These are phyloP conservation scores for Aschersonia sp. DNA, from an alignment of 2,329 filamentous ascomycete species.

Conservation along the genomic window DNA sequence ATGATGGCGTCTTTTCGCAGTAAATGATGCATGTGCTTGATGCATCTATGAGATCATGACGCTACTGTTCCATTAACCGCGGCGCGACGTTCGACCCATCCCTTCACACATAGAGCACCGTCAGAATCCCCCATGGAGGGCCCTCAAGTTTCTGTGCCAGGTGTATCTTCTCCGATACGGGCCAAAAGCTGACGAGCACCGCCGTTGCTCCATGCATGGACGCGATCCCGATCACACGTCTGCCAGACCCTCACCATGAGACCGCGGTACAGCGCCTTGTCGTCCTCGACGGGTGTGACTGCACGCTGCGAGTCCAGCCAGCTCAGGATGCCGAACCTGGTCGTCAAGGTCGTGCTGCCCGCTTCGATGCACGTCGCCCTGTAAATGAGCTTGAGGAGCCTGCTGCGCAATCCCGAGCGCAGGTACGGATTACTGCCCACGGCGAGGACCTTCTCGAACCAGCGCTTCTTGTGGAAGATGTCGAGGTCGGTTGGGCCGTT, in stretches of 20 bases:
- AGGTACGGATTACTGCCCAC: slow-evolving; percentile 55
- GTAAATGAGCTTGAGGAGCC: slow-evolving; percentile 47
- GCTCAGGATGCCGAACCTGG: slow-evolving; percentile 56
- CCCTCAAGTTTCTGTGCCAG: no score
- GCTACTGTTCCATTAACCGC: no score
- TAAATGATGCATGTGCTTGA: no score
- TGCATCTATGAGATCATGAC: no score
- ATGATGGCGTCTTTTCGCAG: no score
- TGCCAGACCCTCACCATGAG: slow-evolving; percentile 46
- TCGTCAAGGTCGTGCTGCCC: slow-evolving; percentile 69
- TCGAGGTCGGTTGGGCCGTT: slow-evolving; percentile 43
- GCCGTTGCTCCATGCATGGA: slow-evolving; percentile 50
- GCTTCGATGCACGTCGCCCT: slow-evolving; percentile 52
- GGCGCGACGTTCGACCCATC: no score
- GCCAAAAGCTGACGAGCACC: slow-evolving; percentile 18
- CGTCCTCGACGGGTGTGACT: slow-evolving; percentile 23
- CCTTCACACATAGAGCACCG: no score
- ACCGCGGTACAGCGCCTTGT: slow-evolving; percentile 33
- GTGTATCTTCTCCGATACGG: background rate
- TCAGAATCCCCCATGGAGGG: no score
- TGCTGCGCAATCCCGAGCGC: slow-evolving; percentile 41
- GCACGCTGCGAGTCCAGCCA: slow-evolving; percentile 56
- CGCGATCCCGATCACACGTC: slow-evolving; percentile 51
- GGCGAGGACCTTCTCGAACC: slow-evolving; percentile 63
- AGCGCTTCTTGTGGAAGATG: slow-evolving; percentile 43